Conservation (phyloP, 768 basidiomycete species). For the Amanita pseudoporphyria region DNA sequence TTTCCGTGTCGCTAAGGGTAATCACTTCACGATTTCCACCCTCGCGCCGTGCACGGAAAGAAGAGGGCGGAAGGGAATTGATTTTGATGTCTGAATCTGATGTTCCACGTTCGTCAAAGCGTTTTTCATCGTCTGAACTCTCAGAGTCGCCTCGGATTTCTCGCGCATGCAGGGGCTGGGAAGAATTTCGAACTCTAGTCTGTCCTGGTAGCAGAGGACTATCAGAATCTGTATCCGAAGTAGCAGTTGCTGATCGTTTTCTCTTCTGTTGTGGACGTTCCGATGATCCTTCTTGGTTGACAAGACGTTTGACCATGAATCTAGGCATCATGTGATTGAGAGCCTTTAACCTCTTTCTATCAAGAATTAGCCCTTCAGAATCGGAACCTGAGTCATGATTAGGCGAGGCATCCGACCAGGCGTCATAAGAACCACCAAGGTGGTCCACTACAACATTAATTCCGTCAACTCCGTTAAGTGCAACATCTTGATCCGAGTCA, state of each 20-base stretch:
- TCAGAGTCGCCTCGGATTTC: constrained; percentile 57
- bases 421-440: not conserved
- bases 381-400: not conserved
- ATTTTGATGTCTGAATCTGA: constrained; percentile 5
- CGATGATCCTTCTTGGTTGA: constrained; percentile 12
- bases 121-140: constrained; percentile 34
- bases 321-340: constrained; percentile 45
- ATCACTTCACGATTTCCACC: constrained; percentile 9
- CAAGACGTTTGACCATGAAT: constrained; percentile 34
- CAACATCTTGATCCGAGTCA: not conserved
- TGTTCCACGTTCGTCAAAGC: not conserved
- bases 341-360: constrained; percentile 23
- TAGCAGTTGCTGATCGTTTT: constrained; percentile 3
- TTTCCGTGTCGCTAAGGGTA: constrained; percentile 12
- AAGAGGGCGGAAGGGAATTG: not conserved
- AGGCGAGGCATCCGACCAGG: constrained; percentile 1
- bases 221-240: constrained; percentile 9
- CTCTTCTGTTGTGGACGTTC: constrained; percentile 10
- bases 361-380: constrained; percentile 20
- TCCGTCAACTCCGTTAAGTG: not conserved
- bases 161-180: constrained; percentile 19
- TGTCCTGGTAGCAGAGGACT: constrained; percentile 42
- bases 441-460: no score
- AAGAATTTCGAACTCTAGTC: constrained; percentile 30
- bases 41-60: not conserved